Percentiles rank a stretch among this genome's conserved stretches.
phyloP scores from a whole-genome alignment of 345 rosid genomes.

The Kernera saxatilis region DNA sequence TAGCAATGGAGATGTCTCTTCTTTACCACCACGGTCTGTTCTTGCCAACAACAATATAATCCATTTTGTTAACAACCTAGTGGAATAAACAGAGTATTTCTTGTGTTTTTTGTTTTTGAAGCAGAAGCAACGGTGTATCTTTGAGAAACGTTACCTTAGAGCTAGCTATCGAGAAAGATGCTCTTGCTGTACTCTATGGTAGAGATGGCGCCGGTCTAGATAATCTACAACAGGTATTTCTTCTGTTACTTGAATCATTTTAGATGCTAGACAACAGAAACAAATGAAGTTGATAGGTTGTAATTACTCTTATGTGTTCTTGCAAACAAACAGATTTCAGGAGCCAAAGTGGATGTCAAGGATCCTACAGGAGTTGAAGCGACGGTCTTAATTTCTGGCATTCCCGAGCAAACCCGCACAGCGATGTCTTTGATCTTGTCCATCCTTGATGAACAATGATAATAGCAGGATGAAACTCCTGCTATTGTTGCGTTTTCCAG shows the following conservation, averaged over 20 bases:
- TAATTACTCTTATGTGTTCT: neutral
- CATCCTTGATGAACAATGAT: slow-evolving; percentile 24
- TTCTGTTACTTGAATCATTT: neutral
- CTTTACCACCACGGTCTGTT: slow-evolving; percentile 19
- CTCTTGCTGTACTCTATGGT: slow-evolving; percentile 45
- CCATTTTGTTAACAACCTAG: neutral
- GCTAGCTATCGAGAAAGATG: slow-evolving; percentile 38
- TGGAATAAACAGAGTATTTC: neutral
- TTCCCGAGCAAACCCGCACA: slow-evolving; percentile 45
- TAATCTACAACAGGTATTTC: slow-evolving; percentile 51
- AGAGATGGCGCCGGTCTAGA: slow-evolving; percentile 51
- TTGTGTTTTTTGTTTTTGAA: slow-evolving; percentile 9
- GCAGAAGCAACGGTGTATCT: slow-evolving; percentile 35
- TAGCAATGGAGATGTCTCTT: slow-evolving; percentile 10
- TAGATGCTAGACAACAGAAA: neutral
- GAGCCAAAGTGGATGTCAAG: slow-evolving; percentile 46
- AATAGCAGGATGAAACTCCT: neutral
- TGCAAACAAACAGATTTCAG: slow-evolving; percentile 49
- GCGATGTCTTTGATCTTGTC: slow-evolving; percentile 45
- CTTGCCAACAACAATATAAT: neutral
- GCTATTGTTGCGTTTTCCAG: neutral
- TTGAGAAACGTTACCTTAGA: slow-evolving; percentile 50
- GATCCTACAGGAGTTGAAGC: slow-evolving; percentile 44
- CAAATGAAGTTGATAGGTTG: neutral
- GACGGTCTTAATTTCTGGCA: slow-evolving; percentile 50